These are phyloP conservation scores for Podaxis rugospora DNA, from an alignment of 768 basidiomycete genomes.

Conservation along the genomic window DNA sequence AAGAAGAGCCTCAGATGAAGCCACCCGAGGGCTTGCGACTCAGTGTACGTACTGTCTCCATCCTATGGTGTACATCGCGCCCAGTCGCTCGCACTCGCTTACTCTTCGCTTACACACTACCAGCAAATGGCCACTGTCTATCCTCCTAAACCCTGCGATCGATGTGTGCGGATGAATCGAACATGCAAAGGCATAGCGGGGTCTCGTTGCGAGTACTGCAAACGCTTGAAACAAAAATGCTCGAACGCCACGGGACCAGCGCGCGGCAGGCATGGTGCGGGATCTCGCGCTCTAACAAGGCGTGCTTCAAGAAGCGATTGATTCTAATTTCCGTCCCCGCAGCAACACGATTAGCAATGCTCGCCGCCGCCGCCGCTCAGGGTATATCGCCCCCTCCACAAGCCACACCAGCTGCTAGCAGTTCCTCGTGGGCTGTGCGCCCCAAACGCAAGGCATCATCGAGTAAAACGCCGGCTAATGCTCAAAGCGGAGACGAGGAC, in stretches of 20 bases:
- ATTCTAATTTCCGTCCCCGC: constrained; percentile 13
- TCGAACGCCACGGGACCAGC: constrained; percentile 41
- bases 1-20: constrained; percentile 12
- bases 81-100: constrained; percentile 2
- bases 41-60: constrained; percentile 13
- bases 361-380: constrained; percentile 15
- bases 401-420: constrained; percentile 2
- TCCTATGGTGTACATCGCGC: constrained; percentile 1
- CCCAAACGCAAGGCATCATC: constrained; percentile 27
- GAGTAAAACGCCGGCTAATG: constrained; percentile 13
- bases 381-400: constrained; percentile 15
- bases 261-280: constrained; percentile 34
- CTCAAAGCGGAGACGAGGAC: constrained; percentile 27
- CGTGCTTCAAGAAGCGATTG: constrained; percentile 14
- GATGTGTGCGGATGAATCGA: constrained; percentile 38
- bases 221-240: constrained; percentile 42
- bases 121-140: constrained; percentile 23
- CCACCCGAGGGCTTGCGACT: constrained; percentile 17
- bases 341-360: constrained; percentile 19
- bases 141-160: constrained; percentile 39
- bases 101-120: constrained; percentile 11
- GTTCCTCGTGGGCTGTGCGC: constrained; percentile 7
- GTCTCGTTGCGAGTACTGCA: constrained; percentile 43
- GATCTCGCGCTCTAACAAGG: background rate
- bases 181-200: constrained; percentile 38